phyloP scores from a whole-genome alignment of 495 filamentous ascomycete species.

The Aspergillus taichungensis region DNA sequence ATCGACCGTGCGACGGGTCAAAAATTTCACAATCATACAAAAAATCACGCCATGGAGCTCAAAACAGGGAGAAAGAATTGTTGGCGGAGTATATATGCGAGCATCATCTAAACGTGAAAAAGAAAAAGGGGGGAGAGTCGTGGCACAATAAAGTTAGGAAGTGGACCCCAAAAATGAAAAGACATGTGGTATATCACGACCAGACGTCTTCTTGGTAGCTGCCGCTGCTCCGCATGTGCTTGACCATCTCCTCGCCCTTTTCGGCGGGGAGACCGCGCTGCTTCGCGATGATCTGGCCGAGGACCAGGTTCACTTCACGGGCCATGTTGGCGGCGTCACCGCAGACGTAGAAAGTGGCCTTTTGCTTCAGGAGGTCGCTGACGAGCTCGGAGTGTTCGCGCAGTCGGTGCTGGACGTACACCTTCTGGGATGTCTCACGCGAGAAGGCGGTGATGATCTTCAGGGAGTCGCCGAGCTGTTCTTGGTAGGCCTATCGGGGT shows the following conservation, averaged over 20 bases:
- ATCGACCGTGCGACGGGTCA: no score
- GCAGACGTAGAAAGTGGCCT: constrained; percentile 95
- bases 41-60: constrained; percentile 13
- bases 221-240: constrained; percentile 84
- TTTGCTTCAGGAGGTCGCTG: constrained; percentile 81
- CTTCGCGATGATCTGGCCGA: constrained; percentile 76
- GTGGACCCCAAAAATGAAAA: constrained; percentile 8
- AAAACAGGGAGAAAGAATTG: constrained; percentile 4
- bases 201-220: constrained; percentile 97
- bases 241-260: constrained; percentile 92
- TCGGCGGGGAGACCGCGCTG: constrained; percentile 70
- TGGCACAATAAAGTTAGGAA: constrained; percentile 15
- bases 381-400: constrained; percentile 74
- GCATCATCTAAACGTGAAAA: constrained; percentile 23
- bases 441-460: constrained; percentile 90
- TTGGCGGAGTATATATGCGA: constrained; percentile 26
- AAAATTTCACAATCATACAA: constrained; percentile 12
- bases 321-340: constrained; percentile 99
- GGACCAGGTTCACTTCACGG: constrained; percentile 80
- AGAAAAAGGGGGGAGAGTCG: constrained; percentile 9
- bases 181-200: constrained; percentile 49
- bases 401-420: constrained; percentile 94
- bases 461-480: constrained; percentile 77
- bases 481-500: constrained; percentile 59
- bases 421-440: constrained; percentile 67